A percentile compares a stretch with the other conserved stretches of the same genome.
These are phyloP conservation scores for Gracilaria gracilis DNA, from an alignment of 23 red algal species.

Conservation along the genomic window DNA sequence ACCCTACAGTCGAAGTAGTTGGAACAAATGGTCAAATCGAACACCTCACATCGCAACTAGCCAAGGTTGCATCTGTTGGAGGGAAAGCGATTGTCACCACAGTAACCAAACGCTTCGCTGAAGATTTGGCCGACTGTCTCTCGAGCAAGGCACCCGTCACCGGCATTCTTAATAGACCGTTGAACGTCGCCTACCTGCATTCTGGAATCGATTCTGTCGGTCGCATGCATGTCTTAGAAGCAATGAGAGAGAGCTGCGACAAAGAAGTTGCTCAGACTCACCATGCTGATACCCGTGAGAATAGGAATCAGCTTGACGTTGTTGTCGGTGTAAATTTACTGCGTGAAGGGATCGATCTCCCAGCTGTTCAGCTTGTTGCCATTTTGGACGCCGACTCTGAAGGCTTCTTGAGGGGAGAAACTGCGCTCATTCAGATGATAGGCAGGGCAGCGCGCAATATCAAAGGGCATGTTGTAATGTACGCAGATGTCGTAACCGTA, in stretches of 20 bases:
- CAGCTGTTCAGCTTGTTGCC: slow-evolving; percentile 83
- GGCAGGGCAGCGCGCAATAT: slow-evolving; percentile 89
- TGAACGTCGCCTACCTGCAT: slow-evolving; percentile 82
- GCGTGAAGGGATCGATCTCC: slow-evolving; percentile 86
- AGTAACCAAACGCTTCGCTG: slow-evolving; percentile 84
- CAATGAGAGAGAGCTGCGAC: background rate
- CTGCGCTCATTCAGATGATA: slow-evolving; percentile 88
- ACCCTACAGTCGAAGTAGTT: slow-evolving; percentile 77
- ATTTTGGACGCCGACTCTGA: slow-evolving; percentile 94
- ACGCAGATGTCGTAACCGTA: slow-evolving; percentile 77
- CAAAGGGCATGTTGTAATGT: slow-evolving; percentile 80
- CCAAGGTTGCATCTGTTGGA: slow-evolving; percentile 34
- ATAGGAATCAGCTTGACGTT: slow-evolving; percentile 56
- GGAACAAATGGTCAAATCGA: slow-evolving; percentile 80
- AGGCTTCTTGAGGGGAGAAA: slow-evolving; percentile 88
- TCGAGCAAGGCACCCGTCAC: slow-evolving; percentile 45
- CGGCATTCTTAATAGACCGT: slow-evolving; percentile 40
- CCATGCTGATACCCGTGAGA: background rate
- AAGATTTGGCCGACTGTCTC: slow-evolving; percentile 80
- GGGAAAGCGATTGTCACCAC: slow-evolving; percentile 84
- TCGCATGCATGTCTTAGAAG: slow-evolving; percentile 84
- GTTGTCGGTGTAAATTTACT: slow-evolving; percentile 92
- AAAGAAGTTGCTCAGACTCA: background rate
- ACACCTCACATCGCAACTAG: slow-evolving; percentile 65
- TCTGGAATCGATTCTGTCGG: slow-evolving; percentile 86